A percentile compares a stretch with the other conserved stretches of the same genome.
phyloP scores from a whole-genome alignment of 116 monocot species.

The Posidonia oceanica region DNA sequence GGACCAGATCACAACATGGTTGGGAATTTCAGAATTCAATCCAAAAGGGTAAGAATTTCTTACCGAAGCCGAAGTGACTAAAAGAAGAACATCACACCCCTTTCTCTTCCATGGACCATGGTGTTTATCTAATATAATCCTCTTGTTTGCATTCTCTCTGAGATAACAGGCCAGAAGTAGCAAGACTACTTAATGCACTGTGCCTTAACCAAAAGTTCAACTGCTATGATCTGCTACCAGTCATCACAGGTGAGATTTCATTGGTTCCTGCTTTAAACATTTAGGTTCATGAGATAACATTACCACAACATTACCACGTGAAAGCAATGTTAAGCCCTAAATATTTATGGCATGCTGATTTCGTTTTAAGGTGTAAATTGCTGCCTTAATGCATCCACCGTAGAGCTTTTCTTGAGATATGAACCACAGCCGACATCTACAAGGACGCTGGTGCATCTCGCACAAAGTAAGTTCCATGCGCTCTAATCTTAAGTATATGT shows the following conservation, averaged over 20 bases:
- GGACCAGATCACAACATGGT: slow-evolving; percentile 33
- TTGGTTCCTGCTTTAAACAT: too few species aligned
- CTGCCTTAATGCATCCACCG: slow-evolving; percentile 60
- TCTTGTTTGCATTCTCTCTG: too few species aligned
- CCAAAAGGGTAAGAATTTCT: slow-evolving; percentile 46
- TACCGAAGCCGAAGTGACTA: neutral
- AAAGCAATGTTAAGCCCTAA: too few species aligned
- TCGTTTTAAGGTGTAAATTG: slow-evolving; percentile 40
- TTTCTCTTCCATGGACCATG: neutral
- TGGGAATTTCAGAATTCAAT: slow-evolving; percentile 76
- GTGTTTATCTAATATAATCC: neutral
- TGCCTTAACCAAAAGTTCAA: slow-evolving; percentile 31
- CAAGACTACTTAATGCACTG: slow-evolving; percentile 24
- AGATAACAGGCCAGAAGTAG: slow-evolving; percentile 22
- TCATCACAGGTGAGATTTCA: slow-evolving; percentile 45
- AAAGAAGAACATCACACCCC: neutral
- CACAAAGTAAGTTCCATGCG: slow-evolving; percentile 43
- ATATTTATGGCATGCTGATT: too few species aligned
- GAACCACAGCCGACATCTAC: slow-evolving; percentile 73
- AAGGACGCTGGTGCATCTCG: slow-evolving; percentile 61
- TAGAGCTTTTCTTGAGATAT: slow-evolving; percentile 34
- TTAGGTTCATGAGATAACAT: too few species aligned
- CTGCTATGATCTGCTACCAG: slow-evolving; percentile 52
- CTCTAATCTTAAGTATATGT: too few species aligned
- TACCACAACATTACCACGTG: neutral